These are phyloP conservation scores for Sabuloglossum arenarium DNA, from an alignment of 495 filamentous ascomycete species.

Conservation along the genomic window DNA sequence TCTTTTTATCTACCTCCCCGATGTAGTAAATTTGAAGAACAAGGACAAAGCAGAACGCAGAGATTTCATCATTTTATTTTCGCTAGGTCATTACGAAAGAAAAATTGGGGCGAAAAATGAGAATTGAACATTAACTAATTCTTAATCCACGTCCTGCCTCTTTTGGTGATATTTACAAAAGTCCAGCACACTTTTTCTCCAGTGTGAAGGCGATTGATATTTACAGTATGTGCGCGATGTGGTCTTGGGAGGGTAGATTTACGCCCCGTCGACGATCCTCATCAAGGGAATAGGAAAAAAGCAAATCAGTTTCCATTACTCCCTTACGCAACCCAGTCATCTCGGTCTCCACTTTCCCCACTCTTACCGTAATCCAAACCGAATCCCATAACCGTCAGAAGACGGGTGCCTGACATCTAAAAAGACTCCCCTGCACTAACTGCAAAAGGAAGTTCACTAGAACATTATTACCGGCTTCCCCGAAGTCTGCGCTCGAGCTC, in stretches of 20 bases:
- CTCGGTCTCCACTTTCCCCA: not conserved
- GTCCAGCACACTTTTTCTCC: not conserved
- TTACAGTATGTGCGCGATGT: not conserved
- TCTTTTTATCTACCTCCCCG: too few species aligned
- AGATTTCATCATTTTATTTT: too few species aligned
- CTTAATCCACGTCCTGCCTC: too few species aligned
- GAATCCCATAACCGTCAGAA: not conserved
- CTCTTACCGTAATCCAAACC: not conserved
- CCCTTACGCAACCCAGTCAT: not conserved
- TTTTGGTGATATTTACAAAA: not conserved
- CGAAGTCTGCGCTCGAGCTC: constrained; percentile 27
- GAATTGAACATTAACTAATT: too few species aligned
- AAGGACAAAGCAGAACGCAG: too few species aligned
- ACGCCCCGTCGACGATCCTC: not conserved
- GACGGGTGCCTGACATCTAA: too few species aligned
- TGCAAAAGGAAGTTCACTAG: not conserved
- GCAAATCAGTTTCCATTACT: not conserved
- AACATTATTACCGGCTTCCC: not conserved
- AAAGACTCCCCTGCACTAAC: too few species aligned
- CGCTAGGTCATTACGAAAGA: too few species aligned
- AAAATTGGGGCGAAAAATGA: too few species aligned
- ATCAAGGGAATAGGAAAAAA: not conserved
- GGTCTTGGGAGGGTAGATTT: not conserved
- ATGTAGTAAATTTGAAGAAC: too few species aligned
- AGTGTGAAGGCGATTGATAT: not conserved